Base-by-base conservation (phyloP, 2,329 filamentous ascomycete genomes). In the Annulohypoxylon truncatum region DNA sequence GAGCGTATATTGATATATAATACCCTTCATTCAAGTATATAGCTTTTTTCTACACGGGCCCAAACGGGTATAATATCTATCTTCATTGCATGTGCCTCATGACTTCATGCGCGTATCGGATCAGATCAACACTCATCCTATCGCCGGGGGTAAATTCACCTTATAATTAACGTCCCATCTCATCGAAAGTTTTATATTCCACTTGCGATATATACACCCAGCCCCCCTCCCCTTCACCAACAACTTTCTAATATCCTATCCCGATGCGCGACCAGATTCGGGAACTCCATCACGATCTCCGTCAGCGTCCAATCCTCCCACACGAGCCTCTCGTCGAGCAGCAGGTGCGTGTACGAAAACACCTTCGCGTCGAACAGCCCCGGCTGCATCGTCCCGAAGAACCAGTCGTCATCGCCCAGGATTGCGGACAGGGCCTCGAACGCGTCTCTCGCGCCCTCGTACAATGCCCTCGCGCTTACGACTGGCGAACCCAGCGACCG, bases 301-400 rank as follows among this genome's bases (percentile, higher is more conserved):
- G 78, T 82, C 54, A 97, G 79, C 56, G 83, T 82, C 65, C 84
- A 85, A 61, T 92, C 87, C 63, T 81, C 82, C 92, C 92, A 94
- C 1, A 79, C 82, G 69, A 93, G 68, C 6, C 66, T 66, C 74
- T 89, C 84, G 64, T 92, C 88, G 54, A 97, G 79, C 55, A 98
- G 82, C 53, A 97, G 82, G 77, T 96, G 89, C 0, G 92, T 94
- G 78, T 97, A 99, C 2, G 93, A 90, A 80, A 97, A 98, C 1
- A 98, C 87, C 57, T 88, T 89, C 5, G 95, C 94, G 79, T 99
- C 96, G 72, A 98, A 95, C 22, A 95, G 75, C 0, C 89, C 88
- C 0, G 95, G 93, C 76, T 28, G 78, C 53, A 61, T 77, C 76
- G 66, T 73, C 22, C 75, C 81, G 61, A 86, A 86, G 76, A 88